Conservation (phyloP, 371 early-diverging fungal genomes). For the Mucor sp. region DNA sequence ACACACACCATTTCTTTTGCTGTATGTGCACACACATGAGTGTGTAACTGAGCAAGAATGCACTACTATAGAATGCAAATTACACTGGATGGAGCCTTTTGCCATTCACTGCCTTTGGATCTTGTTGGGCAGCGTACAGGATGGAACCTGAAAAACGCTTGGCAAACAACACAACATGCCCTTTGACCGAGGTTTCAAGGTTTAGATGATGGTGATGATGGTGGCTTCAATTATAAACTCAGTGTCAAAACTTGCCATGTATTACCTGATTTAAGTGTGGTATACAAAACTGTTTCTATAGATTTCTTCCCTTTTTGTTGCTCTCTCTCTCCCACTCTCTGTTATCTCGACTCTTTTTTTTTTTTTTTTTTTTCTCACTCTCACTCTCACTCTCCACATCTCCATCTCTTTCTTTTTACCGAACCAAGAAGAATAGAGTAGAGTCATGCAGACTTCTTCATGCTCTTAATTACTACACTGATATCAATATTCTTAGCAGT, state of each 20-base stretch:
- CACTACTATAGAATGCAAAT: no score
- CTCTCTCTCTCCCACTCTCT: neutral
- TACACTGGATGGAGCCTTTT: no score
- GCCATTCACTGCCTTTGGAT: no score
- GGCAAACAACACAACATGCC: neutral
- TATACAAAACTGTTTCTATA: neutral
- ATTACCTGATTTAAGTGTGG: neutral
- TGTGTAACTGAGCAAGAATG: no score
- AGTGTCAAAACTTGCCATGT: neutral
- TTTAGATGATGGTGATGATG: neutral
- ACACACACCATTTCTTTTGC: no score
- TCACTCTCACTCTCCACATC: no score
- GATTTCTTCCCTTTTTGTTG: neutral
- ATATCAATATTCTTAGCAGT: neutral
- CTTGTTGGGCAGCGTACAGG: no score
- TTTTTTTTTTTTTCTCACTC: no score
- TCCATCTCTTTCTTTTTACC: neutral
- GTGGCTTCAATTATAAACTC: neutral
- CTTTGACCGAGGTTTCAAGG: neutral
- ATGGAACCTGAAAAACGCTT: neutral
- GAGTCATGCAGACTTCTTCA: constrained; percentile 4
- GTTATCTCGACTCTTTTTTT: neutral
- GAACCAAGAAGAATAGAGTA: neutral
- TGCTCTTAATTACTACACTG: constrained; percentile 1
- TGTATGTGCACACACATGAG: no score